These are phyloP conservation scores for Boletus nobilissimus DNA, from an alignment of 1,284 basidiomycete genomes.

Conservation along the genomic window DNA sequence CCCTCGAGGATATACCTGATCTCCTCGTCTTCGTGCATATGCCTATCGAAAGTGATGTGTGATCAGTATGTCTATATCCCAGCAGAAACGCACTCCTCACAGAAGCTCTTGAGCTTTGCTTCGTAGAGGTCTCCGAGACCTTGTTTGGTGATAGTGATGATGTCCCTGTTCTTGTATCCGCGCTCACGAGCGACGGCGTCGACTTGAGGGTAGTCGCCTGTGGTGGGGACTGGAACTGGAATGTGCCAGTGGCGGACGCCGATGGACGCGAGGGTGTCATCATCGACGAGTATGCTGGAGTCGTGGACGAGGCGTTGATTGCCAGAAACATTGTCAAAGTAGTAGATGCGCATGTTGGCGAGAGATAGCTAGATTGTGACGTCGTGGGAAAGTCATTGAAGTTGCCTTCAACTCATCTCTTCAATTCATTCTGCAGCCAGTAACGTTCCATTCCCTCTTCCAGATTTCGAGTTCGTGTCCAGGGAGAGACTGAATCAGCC, in stretches of 20 bases:
- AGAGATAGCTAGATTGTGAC: too few relatives aligned
- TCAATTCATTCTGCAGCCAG: too few relatives aligned
- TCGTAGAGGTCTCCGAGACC: conserved; percentile 85
- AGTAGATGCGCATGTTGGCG: conserved; percentile 77
- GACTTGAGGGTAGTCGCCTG: conserved; percentile 60
- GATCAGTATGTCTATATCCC: too few relatives aligned
- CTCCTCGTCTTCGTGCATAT: conserved; percentile 93
- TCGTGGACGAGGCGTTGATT: conserved; percentile 85
- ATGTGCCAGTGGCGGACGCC: conserved; percentile 74
- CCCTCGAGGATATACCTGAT: conserved; percentile 87
- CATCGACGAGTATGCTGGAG: conserved; percentile 62
- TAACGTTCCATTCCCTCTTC: too few relatives aligned
- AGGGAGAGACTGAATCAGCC: too few relatives aligned
- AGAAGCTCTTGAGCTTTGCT: conserved; percentile 81
- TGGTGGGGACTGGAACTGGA: conserved; percentile 65
- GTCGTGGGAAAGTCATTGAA: too few relatives aligned
- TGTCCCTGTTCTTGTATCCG: conserved; percentile 82
- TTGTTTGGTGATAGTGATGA: conserved; percentile 77
- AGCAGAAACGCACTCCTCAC: conserved; percentile 75
- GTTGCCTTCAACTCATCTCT: too few relatives aligned
- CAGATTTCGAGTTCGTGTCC: too few relatives aligned
- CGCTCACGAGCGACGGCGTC: conserved; percentile 71
- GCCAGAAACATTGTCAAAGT: conserved; percentile 79
- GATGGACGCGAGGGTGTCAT: conserved; percentile 60
- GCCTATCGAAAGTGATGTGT: conserved; percentile 56